These are phyloP conservation scores for button mushroom (Agaricus bisporus) DNA, from an alignment of 768 basidiomycete species.

Conservation along the genomic window DNA sequence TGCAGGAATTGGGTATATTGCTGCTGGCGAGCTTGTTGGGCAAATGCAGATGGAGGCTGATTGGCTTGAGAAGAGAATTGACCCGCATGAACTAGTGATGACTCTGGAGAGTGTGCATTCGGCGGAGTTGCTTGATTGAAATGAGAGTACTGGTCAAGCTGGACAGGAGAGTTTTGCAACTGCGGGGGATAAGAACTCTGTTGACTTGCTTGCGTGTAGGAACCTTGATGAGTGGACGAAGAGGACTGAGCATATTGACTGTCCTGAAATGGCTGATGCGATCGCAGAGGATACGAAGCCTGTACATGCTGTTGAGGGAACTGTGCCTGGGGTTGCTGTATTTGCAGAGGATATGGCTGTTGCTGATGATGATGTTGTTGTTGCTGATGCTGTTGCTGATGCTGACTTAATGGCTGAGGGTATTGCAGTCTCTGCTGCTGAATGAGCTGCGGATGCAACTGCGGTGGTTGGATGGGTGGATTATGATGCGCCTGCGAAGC, in stretches of 20 bases:
- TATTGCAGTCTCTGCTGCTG: not conserved
- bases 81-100: not conserved
- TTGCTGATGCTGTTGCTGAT: not conserved
- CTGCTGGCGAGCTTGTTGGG: slow-evolving; percentile 3
- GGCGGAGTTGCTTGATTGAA: not conserved
- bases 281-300: not conserved
- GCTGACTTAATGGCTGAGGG: not conserved
- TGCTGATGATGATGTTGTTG: not conserved
- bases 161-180: not conserved
- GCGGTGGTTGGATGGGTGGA: not conserved
- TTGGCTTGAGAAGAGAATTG: slow-evolving; percentile 1
- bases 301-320: not conserved
- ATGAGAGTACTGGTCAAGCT: slow-evolving; percentile 1
- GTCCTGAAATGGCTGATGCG: not conserved
- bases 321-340: not conserved
- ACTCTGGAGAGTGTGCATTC: not conserved
- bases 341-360: not conserved
- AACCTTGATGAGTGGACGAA: not conserved
- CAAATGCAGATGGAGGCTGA: not conserved
- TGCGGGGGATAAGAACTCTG: not conserved
- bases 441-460: not conserved
- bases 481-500: not conserved
- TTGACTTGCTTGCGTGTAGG: not conserved
- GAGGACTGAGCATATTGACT: slow-evolving; percentile 1
- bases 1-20: not conserved